These are phyloP conservation scores for Penicillium tannophilum DNA, from an alignment of 495 filamentous ascomycete genomes.

Conservation along the genomic window DNA sequence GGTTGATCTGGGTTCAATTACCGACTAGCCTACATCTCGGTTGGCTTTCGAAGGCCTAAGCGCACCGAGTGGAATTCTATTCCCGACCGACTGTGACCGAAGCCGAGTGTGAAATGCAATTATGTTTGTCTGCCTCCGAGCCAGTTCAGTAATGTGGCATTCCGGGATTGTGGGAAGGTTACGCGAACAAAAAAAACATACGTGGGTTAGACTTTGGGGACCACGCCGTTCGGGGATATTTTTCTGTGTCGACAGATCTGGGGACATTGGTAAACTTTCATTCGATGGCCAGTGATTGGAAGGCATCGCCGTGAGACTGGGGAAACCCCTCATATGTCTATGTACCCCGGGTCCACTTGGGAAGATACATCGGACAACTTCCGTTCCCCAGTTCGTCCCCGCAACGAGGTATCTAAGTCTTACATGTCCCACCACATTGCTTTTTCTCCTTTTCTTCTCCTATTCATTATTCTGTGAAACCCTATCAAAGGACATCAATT, in stretches of 20 bases:
- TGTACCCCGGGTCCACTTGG: not conserved
- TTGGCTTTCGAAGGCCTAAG: not conserved
- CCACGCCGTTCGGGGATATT: not conserved
- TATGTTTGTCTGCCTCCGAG: not conserved
- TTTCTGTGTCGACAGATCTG: not conserved
- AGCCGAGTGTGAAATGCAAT: not conserved
- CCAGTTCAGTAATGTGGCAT: not conserved
- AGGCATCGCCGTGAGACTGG: not conserved
- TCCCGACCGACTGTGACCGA: not conserved
- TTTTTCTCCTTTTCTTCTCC: not conserved
- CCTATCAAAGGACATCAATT: not conserved
- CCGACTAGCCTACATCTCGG: not conserved
- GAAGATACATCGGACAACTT: not conserved
- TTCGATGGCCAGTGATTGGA: slow-evolving; percentile 1
- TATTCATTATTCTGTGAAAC: not conserved
- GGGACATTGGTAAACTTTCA: not conserved
- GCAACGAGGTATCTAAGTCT: not conserved
- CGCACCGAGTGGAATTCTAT: not conserved
- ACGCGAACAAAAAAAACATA: not conserved
- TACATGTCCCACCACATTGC: not conserved
- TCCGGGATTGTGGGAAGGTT: not conserved
- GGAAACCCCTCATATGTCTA: not conserved
- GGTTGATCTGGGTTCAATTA: not conserved
- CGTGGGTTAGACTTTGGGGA: not conserved
- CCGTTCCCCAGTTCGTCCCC: slow-evolving; percentile 8